A percentile compares a stretch with the other conserved stretches of the same genome.
phyloP scores from a whole-genome alignment of 108 stramenopile species.

The Pseudonitzschia multistriata region DNA sequence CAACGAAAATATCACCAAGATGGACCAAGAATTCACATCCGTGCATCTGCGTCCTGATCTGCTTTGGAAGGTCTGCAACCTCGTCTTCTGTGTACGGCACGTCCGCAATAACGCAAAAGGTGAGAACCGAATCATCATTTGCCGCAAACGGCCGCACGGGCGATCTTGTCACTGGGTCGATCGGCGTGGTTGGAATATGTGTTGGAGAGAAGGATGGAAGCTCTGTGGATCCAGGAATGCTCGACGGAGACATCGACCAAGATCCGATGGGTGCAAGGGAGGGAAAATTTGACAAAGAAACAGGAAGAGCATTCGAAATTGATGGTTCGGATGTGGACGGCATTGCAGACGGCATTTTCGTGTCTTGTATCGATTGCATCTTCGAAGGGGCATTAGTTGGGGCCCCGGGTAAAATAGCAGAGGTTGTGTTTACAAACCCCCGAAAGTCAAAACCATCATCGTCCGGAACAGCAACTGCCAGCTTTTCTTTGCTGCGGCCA shows the following conservation, averaged over 20 bases:
- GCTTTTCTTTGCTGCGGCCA: not conserved
- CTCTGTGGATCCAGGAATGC: not conserved
- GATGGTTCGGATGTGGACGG: not conserved
- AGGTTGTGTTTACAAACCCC: not conserved
- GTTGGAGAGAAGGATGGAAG: conserved; percentile 17
- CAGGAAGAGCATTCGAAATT: not conserved
- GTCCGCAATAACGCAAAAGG: conserved; percentile 43
- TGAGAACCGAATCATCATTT: conserved; percentile 6
- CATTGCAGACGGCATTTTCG: not conserved
- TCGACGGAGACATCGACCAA: not conserved
- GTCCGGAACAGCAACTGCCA: not conserved
- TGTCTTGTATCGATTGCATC: not conserved
- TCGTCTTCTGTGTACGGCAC: conserved; percentile 39
- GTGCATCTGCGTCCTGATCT: conserved; percentile 21
- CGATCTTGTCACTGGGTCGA: conserved; percentile 13
- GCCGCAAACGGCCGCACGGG: conserved; percentile 5
- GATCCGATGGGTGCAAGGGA: not conserved
- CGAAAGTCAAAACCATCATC: conserved; percentile 2
- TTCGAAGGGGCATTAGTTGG: not conserved
- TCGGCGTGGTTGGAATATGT: not conserved
- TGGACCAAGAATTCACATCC: conserved; percentile 52
- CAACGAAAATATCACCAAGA: conserved; percentile 48
- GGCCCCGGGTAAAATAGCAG: not conserved
- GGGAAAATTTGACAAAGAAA: not conserved
- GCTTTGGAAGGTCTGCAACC: conserved; percentile 7